Evolutionary conservation across 2,329 filamentous ascomycete species (phyloP).

Genomic region (Pyrenochaeta sp.): DNA sequence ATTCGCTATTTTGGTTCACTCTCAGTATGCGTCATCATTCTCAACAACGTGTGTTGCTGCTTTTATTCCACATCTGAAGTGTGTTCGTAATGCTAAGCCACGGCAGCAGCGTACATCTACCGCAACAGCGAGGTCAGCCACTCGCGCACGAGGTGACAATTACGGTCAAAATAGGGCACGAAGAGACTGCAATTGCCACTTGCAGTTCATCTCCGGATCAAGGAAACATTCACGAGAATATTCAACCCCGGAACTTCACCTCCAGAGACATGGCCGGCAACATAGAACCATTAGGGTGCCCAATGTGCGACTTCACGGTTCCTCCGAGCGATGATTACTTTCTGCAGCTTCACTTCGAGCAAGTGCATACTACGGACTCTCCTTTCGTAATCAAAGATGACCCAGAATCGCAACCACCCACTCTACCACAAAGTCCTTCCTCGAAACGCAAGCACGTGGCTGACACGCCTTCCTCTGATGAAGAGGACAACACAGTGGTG

Average conservation of each 20-base stretch:
- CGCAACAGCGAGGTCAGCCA: conserved; percentile 12
- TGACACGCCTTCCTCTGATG: conserved; percentile 40
- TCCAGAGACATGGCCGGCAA: conserved; percentile 24
- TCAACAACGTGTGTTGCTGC: conserved; percentile 12
- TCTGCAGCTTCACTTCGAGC: conserved; percentile 52
- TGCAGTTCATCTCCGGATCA: neutral
- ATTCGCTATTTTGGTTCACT: neutral
- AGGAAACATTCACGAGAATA: conserved; percentile 5
- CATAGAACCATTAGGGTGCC: conserved; percentile 42
- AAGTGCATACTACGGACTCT: conserved; percentile 49
- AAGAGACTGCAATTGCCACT: neutral
- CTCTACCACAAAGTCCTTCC: conserved; percentile 29
- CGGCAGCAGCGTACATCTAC: conserved; percentile 14
- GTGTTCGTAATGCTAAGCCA: conserved; percentile 26
- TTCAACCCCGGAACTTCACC: conserved; percentile 6
- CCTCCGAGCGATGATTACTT: conserved; percentile 40
- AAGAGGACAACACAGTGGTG: conserved; percentile 42
- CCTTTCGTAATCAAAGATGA: conserved; percentile 48
- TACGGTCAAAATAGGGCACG: conserved; percentile 3
- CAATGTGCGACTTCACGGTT: conserved; percentile 45
- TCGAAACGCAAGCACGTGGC: conserved; percentile 24
- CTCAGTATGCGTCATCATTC: conserved; percentile 24
- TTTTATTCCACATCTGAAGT: conserved; percentile 5
- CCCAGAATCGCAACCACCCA: conserved; percentile 35
- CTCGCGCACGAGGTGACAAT: conserved; percentile 16